Evolutionary conservation across 106 monocot genomes (phyloP), one percentile per base, ranked within the genome.

Genomic region (Dioscorea dumetorum): DNA sequence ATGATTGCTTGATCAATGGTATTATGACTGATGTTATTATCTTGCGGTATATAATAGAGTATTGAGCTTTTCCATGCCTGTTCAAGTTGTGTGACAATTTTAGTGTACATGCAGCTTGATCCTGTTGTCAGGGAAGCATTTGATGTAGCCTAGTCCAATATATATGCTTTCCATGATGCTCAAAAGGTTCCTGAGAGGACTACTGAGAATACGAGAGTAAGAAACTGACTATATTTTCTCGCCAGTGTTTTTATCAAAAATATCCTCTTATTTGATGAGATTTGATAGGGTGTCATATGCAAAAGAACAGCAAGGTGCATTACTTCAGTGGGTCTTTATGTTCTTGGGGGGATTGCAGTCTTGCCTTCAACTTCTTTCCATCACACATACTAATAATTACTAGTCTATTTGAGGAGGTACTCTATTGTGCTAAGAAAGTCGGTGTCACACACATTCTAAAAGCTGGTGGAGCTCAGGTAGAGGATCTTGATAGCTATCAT

Each of bases 401-500:
- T 23, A 54, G 61, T 73, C 66, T 50, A 35, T 48, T 75, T 60
- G 21, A 99, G 97, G 97, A 99, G 70, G 97, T 99, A 34, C 80
- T 99, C 23, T 99, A 99, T 72, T 99, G 97, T 81, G 86, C 92
- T 48, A 99, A 99, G 72, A 99, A 90, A 64, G 84, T 90, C 67
- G 97, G 97, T 64, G 97, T 99, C 0, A 93, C 92, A 14, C 97
- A 99, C 56, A 85, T 99, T 70, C 79, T 99, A 49, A 99, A 90
- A 78, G 97, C 92, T 58, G 97, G 97, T 18, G 97, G 97, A 75
- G 97, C 92, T 77, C 97, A 99, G 89, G 97, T 92, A 51, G 60
- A 70, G 21, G 49, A 21, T 57, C 22, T 57, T 50, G 18, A 60
- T 52, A 41, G 22, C 22, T 73, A 19, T 2, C n/a, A 71, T 17